A percentile compares a stretch with the other conserved stretches of the same genome.
phyloP scores from a whole-genome alignment of 225 moss, liverwort and hornwort species.

The Pseudisothecium myosuroides region DNA sequence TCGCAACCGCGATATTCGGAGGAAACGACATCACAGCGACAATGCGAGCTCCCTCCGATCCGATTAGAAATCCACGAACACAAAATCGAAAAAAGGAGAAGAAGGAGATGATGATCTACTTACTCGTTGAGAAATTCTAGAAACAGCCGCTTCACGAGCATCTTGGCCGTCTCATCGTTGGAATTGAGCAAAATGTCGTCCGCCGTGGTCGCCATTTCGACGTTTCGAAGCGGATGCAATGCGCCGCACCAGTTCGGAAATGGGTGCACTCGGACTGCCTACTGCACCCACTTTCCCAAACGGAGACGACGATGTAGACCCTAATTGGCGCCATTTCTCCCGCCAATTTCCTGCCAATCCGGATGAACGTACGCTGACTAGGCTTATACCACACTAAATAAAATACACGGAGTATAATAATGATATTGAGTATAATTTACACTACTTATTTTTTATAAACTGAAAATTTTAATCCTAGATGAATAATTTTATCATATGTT shows the following conservation, averaged over 20 bases:
- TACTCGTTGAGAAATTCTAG: slow-evolving; percentile 52
- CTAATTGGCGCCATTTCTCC: slow-evolving; percentile 33
- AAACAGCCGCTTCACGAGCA: slow-evolving; percentile 34
- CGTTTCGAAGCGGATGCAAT: background rate
- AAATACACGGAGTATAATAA: no score
- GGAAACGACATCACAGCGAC: background rate
- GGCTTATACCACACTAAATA: background rate
- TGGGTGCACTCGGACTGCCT: background rate
- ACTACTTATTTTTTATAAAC: background rate
- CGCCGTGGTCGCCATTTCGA: slow-evolving; percentile 23
- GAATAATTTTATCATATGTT: no score
- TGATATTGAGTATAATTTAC: background rate
- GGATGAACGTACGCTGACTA: background rate
- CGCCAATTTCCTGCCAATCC: background rate
- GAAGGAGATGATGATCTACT: background rate
- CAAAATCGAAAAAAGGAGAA: background rate
- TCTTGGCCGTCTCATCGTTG: slow-evolving; percentile 36
- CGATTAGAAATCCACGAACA: background rate
- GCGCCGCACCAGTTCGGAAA: background rate
- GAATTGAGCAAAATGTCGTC: slow-evolving; percentile 39
- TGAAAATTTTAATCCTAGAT: background rate
- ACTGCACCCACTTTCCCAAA: background rate
- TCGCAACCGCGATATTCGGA: background rate
- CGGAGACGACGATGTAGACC: background rate
- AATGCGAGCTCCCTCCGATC: background rate